These are phyloP conservation scores for Metschnikowia similis DNA, from an alignment of 805 yeast species.

Conservation along the genomic window DNA sequence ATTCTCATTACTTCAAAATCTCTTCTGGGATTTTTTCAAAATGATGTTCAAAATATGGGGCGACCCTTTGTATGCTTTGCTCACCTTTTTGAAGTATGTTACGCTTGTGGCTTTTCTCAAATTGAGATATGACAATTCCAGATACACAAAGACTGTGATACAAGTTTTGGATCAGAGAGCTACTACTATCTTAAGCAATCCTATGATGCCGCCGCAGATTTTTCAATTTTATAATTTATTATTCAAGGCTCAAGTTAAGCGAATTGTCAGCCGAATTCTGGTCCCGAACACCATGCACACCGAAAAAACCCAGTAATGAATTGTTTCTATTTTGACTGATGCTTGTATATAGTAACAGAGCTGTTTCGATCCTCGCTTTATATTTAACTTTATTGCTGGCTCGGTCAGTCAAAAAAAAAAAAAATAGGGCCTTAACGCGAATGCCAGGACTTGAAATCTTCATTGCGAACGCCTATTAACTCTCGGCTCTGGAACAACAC, in stretches of 20 bases:
- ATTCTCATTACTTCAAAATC: conserved; percentile 24
- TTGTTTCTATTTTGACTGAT: neutral
- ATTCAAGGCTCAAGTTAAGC: conserved; percentile 17
- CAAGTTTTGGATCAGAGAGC: conserved; percentile 42
- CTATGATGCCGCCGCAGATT: conserved; percentile 12
- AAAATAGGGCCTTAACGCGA: neutral
- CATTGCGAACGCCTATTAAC: neutral
- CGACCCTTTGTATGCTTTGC: conserved; percentile 23
- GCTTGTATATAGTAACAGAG: neutral
- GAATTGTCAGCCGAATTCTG: conserved; percentile 21
- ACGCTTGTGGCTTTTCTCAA: conserved; percentile 30
- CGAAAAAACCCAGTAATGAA: conserved; percentile 13
- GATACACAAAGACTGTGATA: conserved; percentile 36
- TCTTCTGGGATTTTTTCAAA: conserved; percentile 24
- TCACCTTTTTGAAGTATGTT: conserved; percentile 30
- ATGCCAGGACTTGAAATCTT: neutral
- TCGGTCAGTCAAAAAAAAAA: neutral
- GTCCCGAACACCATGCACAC: conserved; percentile 15
- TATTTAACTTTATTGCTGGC: neutral
- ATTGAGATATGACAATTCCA: conserved; percentile 31
- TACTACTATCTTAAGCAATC: conserved; percentile 21
- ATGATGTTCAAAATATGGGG: conserved; percentile 21
- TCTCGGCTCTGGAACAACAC: neutral
- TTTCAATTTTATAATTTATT: conserved; percentile 17
- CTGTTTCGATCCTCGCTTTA: neutral